Evolutionary conservation across 352 stramenopile species (phyloP), one percentile per base, ranked within the genome.

Genomic region (Blastocystis sp.): DNA sequence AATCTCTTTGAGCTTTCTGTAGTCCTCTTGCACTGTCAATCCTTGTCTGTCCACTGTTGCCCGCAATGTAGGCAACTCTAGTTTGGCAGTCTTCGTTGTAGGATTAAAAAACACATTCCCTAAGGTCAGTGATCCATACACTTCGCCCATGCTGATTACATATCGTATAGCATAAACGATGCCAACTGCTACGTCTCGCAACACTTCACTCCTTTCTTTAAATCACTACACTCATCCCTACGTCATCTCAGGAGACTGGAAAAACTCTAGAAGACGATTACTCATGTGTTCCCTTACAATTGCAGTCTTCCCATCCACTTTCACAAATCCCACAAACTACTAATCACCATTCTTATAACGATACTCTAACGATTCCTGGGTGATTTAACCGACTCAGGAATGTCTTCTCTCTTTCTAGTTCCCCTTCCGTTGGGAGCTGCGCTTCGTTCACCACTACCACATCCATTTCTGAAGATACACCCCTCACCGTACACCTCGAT

Each of bases 271-370:
- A 18, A 68, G 24, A 18, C 24, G 53, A 39, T 8, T 18, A 7
- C 20, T 26, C 4, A 5, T 34, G 56, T 65, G 6, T n/a, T 85
- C 73, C 34, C 63, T 30, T 34, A 66, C 53, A 20, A 68, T 30
- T 4, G 30, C n/a, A 24, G 30, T 39, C 11, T 50, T n/a, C 11
- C 53, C 50, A 4, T 20, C 53, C 26, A 24, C 56, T 53, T 47
- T 85, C 20, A 39, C 34, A 45, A 69, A 85, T 30, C 73, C 73
- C 6, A 65, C 26, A 65, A 85, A 85, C 73, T 85, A 85, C 47
- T 69, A 2, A n/a, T 66, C 16, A 85, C 5, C 4, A 11, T 8
- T 11, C 8, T 1, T 37, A 13, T 20, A 11, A 24, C 30, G 13
- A 9, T 13, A 85, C 73, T 47, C 34, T 39, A 41, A 66, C 24